Evolutionary conservation across 2,329 filamentous ascomycete species (phyloP).

Genomic region (Aspergillus glaucus): DNA sequence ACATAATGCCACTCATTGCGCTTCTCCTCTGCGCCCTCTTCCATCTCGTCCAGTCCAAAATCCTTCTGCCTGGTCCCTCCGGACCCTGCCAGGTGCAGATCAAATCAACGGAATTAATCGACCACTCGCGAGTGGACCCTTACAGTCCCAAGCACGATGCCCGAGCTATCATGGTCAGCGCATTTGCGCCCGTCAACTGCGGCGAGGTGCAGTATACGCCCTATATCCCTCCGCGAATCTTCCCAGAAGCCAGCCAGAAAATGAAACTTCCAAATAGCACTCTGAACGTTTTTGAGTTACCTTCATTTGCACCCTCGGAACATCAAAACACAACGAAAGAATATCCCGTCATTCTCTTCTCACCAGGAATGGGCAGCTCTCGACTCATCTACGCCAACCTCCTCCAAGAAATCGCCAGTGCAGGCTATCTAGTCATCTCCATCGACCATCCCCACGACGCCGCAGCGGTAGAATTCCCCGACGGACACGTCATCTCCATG

Average conservation of each 20-base stretch:
- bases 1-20: too few species aligned
- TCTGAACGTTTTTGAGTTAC: neutral
- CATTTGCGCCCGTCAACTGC: neutral
- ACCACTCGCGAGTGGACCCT: neutral
- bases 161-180: neutral
- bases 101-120: neutral
- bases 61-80: neutral
- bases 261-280: neutral
- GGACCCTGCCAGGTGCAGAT: neutral
- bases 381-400: neutral
- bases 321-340: neutral
- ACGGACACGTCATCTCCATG: constrained; percentile 6
- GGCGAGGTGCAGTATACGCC: neutral
- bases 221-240: neutral
- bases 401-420: neutral
- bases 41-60: neutral
- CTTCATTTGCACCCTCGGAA: too few species aligned
- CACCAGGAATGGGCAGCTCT: neutral
- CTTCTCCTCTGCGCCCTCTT: neutral
- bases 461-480: constrained; percentile 15
- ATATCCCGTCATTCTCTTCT: neutral
- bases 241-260: neutral
- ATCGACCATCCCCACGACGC: constrained; percentile 19
- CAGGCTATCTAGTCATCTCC: neutral
- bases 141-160: neutral